These are phyloP conservation scores for Mortierella sp. DNA, from an alignment of 371 early-diverging fungal genomes.

Conservation along the genomic window DNA sequence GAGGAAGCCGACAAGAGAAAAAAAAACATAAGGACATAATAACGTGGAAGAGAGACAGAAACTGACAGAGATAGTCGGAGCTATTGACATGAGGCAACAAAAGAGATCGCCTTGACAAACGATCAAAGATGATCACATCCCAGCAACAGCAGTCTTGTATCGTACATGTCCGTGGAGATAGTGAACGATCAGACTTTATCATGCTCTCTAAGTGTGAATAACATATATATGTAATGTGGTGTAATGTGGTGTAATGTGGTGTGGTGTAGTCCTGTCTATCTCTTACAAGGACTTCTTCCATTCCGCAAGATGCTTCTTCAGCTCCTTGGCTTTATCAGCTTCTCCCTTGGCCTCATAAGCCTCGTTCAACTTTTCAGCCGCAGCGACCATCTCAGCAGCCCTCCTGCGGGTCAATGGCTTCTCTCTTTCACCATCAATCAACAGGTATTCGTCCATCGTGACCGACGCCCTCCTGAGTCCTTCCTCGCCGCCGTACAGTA, in stretches of 20 bases:
- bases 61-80: too few species aligned
- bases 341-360: slow-evolving; percentile 33
- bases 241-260: neutral
- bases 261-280: neutral
- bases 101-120: too few species aligned
- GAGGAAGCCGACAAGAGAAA: too few species aligned
- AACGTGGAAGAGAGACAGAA: too few species aligned
- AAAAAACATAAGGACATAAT: too few species aligned
- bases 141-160: too few species aligned
- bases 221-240: too few species aligned
- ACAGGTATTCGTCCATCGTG: slow-evolving; percentile 49
- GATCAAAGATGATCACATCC: too few species aligned
- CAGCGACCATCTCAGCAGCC: slow-evolving; percentile 42
- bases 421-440: slow-evolving; percentile 49
- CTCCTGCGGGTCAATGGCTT: slow-evolving; percentile 33
- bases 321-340: slow-evolving; percentile 26
- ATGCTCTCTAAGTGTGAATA: too few species aligned
- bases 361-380: slow-evolving; percentile 26
- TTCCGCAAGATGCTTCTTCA: slow-evolving; percentile 21
- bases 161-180: too few species aligned
- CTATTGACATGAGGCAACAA: too few species aligned
- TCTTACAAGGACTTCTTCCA: slow-evolving; percentile 44
- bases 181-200: too few species aligned
- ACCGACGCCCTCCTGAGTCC: slow-evolving; percentile 42
- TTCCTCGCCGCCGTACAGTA: slow-evolving; percentile 43